Conservation (phyloP, 768 basidiomycete genomes). For the Tulasnella sp. region DNA sequence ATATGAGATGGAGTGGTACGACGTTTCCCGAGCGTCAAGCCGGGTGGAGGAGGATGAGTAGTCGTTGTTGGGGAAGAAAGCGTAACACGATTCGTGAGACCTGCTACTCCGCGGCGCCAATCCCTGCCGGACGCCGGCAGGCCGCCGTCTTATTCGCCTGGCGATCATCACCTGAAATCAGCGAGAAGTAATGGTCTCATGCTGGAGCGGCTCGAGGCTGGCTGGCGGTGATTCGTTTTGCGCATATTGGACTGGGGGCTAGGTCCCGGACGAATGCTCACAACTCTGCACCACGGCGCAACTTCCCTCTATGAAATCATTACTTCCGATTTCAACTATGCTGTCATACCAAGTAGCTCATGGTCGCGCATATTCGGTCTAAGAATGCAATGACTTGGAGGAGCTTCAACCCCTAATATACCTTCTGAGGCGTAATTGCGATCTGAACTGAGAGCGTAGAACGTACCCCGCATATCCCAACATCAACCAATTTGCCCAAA, state of each 20-base stretch:
- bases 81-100: background rate
- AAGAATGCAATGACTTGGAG: background rate
- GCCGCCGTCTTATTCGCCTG: background rate
- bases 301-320: no score
- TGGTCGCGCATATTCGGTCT: background rate
- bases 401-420: background rate
- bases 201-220: background rate
- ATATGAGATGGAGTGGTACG: background rate
- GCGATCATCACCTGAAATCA: background rate
- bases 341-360: no score
- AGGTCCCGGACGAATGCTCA: no score
- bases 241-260: no score
- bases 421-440: background rate
- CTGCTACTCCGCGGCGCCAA: background rate
- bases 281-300: no score
- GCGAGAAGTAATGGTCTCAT: background rate
- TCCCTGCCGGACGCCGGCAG: background rate
- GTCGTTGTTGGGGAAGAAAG: background rate
- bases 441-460: background rate
- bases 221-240: background rate
- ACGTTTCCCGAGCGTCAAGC: background rate
- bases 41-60: background rate
- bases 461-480: no score
- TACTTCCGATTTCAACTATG: no score
- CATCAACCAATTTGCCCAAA: no score